Evolutionary conservation across 1,284 basidiomycete species (phyloP), one percentile per base, ranked within the genome.

Genomic region (Cerrena zonata): DNA sequence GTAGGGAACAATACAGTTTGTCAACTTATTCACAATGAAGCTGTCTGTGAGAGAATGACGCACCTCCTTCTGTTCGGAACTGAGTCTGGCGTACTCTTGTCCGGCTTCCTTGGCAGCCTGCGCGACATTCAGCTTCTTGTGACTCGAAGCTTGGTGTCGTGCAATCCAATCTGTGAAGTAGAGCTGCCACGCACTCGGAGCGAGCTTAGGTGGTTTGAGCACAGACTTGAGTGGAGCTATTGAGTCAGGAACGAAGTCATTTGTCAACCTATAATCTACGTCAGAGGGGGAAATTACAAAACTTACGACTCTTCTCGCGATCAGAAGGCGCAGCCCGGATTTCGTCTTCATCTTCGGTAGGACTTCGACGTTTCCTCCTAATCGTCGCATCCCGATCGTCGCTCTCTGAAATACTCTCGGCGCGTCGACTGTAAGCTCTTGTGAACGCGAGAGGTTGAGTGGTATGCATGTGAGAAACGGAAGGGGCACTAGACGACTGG

Each of bases 151-250:
- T 72, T 94, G 93, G 67, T 93, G 91, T 63, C 85, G 82, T 68
- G 89, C 86, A 58, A 97, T 91, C 83, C 92, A 94, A 67, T 96
- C 92, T 36, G 91, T 93, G 69, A 97, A 96, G 73, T 93, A 97
- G 48, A 97, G 79, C 70, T 97, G 94, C 94, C 94, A 97, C 40
- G 93, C 91, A 4, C 91, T 94, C 4, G 91, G 92, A 12, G 94
- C 91, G 62, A 94, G 80, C 72, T 94, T 94, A 41, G 94, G 94
- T 27, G 91, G 92, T 53, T 86, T 86, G 52, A 96, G 76, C 23
- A 78, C 67, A 47, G 86, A 85, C 68, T 84, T 86, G 56, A 75
- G 67, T 46, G 80, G 82, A 64, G 69, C 75, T 76, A 63, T 40
- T n/a, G n/a, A n/a, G 39, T 41, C 39, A 22, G 21, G 7, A 41